Evolutionary conservation across 2,329 filamentous ascomycete species (phyloP).

Genomic region (Fusarium staphyleae): DNA sequence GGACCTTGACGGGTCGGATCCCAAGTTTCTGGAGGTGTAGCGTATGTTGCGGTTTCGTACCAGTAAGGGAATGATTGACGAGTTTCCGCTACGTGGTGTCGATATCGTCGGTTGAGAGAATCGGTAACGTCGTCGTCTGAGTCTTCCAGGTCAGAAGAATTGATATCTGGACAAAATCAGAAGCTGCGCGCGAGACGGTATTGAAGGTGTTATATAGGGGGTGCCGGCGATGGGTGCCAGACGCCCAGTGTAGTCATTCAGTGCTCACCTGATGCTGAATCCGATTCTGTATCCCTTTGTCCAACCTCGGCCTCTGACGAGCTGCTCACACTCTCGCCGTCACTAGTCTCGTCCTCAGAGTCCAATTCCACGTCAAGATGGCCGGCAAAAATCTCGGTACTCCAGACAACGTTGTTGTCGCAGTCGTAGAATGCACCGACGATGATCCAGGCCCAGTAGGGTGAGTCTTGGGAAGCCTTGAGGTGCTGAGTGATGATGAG

Average conservation of each 20-base stretch:
- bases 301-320: slow-evolving; percentile 18
- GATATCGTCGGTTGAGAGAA: slow-evolving; percentile 3
- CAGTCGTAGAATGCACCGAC: slow-evolving; percentile 57
- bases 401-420: slow-evolving; percentile 53
- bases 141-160: slow-evolving; percentile 11
- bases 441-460: slow-evolving; percentile 56
- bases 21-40: slow-evolving; percentile 33
- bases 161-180: slow-evolving; percentile 26
- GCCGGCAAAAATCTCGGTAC: slow-evolving; percentile 53
- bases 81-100: background rate
- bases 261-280: slow-evolving; percentile 34
- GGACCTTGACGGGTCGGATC: slow-evolving; percentile 43
- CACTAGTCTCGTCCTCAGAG: slow-evolving; percentile 35
- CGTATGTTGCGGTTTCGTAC: slow-evolving; percentile 8
- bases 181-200: background rate
- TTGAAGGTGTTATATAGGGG: slow-evolving; percentile 17
- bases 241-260: background rate
- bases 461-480: slow-evolving; percentile 42
- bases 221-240: slow-evolving; percentile 8
- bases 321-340: slow-evolving; percentile 12
- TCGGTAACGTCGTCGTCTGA: background rate
- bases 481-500: slow-evolving; percentile 55
- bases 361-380: slow-evolving; percentile 40
- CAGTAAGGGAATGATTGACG: slow-evolving; percentile 16
- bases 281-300: slow-evolving; percentile 14